Evolutionary conservation across 2,329 filamentous ascomycete genomes (phyloP), one percentile per base, ranked within the genome.

Genomic region (Penicillium sp.): DNA sequence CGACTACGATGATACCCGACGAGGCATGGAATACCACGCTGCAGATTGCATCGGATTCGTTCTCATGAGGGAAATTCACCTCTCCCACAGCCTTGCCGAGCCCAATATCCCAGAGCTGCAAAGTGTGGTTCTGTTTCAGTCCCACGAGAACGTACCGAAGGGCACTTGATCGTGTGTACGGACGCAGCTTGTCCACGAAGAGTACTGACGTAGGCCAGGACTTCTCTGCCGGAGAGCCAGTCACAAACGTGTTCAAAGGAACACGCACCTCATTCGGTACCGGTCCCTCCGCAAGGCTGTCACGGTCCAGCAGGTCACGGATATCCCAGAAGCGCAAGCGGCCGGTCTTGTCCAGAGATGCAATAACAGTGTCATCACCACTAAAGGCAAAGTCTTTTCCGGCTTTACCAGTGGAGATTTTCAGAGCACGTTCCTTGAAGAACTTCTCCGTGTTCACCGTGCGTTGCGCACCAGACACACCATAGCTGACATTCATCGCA

Each of bases 271-370:
- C 91, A 48, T 91, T 80, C 1, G 86, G 76, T 24, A 72, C 73
- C 48, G 81, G 76, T 2, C 69, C 67, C 51, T 77, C 76, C 47
- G 71, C 67, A 22, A 76, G 72, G 48, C 75, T 73, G 19, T 80
- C 21, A 16, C 43, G 44, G n/a, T 82, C 77, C 8, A 82, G 89
- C 55, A 97, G 82, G 59, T 90, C 86, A 58, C 90, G 90, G 63
- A 98, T 91, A 73, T 99, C 95, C 96, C 95, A 99, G 81, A 99
- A 97, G 76, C 96, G 95, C 78, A 98, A 88, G 60, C 91, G 88
- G 48, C 95, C 96, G 58, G 92, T 93, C 80, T 99, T 99, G 75
- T 99, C 96, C 52, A 99, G 85, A 48, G 93, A 97, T 47, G 96
- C 93, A 65, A 99, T 91, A 41, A 93, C 88, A 1, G 89, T 90